Base-by-base conservation (phyloP, 2,329 filamentous ascomycete species). In the Allantophomopsis lycopodina region DNA sequence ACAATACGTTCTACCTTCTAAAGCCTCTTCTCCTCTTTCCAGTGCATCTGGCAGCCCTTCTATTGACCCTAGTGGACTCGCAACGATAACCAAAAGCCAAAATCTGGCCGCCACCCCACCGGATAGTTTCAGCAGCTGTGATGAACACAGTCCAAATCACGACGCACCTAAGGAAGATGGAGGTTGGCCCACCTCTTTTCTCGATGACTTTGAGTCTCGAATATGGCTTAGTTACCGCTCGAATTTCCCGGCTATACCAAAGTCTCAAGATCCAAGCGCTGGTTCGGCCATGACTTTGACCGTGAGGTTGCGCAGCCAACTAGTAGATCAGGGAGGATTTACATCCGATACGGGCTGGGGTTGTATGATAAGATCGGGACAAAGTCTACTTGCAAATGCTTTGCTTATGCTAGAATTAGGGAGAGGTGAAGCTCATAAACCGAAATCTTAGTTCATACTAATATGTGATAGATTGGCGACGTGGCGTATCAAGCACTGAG, bases 201-300 rank as follows among this genome's bases (percentile, higher is more conserved):
- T 96, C 28, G 82, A 87, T 44, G 91, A 98, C 59, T 93, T 96
- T 52, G 87, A 94, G 57, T 88, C 89, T 5, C 76, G 77, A 44
- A 76, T 95, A 58, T 96, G 91, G 89, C 84, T 98, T 72, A 96
- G 89, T 8, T 98, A 98, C 55, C 77, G 91, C 38, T 91, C 80
- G 18, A 82, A 82, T 49, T 98, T 98, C 56, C 66, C 78, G 8
- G 69, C 77, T 1, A 98, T 98, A 55, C 71, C 83, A 14, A 84
- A 79, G 57, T 88, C 83, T 4, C 68, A 72, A 40, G 82, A 89
- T 48, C 78, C 83, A 1, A 78, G 78, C 51, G 82, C 85, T 12
- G 57, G 68, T 1, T 69, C 79, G 4, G 67, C 76, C 7, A 75
- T 96, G 64, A 93, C 85, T 3, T 74, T 96, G 42, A 68, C 84